Evolutionary conservation across 176 grass and related monocot species (phyloP).

Genomic region (Bolboschoenus planiculmis): DNA sequence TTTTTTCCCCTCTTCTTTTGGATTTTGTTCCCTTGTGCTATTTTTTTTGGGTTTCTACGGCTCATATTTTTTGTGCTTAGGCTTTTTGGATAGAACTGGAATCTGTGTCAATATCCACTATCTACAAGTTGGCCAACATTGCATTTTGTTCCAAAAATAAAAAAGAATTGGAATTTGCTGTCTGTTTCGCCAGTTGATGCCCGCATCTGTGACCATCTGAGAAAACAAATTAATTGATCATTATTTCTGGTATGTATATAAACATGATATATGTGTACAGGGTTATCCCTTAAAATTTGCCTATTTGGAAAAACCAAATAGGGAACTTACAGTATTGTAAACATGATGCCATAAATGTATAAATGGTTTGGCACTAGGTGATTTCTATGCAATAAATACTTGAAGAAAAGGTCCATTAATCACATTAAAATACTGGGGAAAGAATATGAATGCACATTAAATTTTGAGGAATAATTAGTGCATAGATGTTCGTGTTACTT

Average conservation of each 20-base stretch:
- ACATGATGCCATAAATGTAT: background rate
- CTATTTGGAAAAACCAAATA: background rate
- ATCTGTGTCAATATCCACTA: slow-evolving; percentile 26
- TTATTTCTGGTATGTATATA: background rate
- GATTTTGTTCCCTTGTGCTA: slow-evolving; percentile 5
- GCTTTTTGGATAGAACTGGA: slow-evolving; percentile 13
- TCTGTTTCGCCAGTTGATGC: background rate
- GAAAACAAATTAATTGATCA: background rate
- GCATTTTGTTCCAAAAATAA: slow-evolving; percentile 15
- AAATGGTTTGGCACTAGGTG: background rate
- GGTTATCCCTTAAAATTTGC: background rate
- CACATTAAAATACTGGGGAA: background rate
- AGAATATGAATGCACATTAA: background rate
- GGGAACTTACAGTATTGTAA: background rate
- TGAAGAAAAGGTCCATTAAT: background rate
- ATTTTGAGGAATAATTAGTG: background rate
- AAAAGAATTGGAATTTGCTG: background rate
- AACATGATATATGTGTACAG: background rate
- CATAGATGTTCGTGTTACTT: background rate
- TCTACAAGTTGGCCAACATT: slow-evolving; percentile 2
- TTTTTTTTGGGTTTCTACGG: slow-evolving; percentile 5
- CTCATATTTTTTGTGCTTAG: slow-evolving; percentile 7
- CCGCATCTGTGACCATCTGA: background rate
- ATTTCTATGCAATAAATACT: background rate
- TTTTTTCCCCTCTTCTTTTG: background rate